Evolutionary conservation across 345 rosid species (phyloP).

Genomic region (Litchi chinensis): DNA sequence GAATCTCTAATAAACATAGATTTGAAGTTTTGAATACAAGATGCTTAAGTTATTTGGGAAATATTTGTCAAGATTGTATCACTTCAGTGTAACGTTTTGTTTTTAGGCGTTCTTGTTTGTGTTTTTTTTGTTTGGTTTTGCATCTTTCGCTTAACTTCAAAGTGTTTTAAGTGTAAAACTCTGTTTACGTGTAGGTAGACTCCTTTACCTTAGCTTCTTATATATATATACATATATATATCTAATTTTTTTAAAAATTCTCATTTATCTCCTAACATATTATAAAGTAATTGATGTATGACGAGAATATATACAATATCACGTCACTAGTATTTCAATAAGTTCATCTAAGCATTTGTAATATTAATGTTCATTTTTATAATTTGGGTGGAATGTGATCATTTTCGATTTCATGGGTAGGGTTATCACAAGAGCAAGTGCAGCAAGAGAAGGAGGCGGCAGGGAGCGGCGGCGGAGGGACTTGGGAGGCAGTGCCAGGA

Average conservation of each 20-base stretch:
- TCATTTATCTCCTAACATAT: no score
- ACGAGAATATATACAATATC: background rate
- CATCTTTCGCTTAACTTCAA: background rate
- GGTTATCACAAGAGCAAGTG: slow-evolving; percentile 84
- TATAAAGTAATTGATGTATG: no score
- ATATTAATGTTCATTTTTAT: background rate
- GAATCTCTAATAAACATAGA: background rate
- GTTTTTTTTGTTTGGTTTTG: background rate
- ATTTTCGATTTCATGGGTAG: slow-evolving; percentile 37
- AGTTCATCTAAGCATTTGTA: background rate
- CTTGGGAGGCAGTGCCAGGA: slow-evolving; percentile 47
- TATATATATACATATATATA: no score
- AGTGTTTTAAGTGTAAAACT: background rate
- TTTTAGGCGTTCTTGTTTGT: background rate
- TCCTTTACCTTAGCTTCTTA: background rate
- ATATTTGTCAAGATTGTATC: background rate
- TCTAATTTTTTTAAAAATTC: no score
- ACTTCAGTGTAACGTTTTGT: background rate
- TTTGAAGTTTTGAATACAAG: background rate
- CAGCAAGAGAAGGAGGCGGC: slow-evolving; percentile 72
- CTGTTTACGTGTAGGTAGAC: background rate
- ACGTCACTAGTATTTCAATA: background rate
- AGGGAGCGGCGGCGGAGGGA: slow-evolving; percentile 57
- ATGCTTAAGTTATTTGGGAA: slow-evolving; percentile 7
- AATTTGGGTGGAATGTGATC: background rate